Conservation (phyloP, 495 filamentous ascomycete species). For the Beverwykella pulmonaria region DNA sequence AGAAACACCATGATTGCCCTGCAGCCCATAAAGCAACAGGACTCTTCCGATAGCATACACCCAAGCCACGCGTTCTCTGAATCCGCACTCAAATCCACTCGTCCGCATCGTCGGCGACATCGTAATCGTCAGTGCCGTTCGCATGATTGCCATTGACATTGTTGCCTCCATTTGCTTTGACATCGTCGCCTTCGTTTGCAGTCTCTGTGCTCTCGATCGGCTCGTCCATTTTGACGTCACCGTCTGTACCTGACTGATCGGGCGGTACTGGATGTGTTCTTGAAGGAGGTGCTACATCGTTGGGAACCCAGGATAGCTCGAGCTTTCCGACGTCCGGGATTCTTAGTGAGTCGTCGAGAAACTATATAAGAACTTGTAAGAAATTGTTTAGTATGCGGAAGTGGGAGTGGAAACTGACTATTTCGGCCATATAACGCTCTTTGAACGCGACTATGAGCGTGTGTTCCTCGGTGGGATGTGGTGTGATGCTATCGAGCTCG, state of each 20-base stretch:
- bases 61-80: neutral
- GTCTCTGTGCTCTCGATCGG: neutral
- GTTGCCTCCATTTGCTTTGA: neutral
- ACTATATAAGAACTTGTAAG: conserved; percentile 39
- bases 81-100: conserved; percentile 22
- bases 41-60: neutral
- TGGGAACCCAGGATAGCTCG: conserved; percentile 69
- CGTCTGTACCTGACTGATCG: neutral
- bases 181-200: neutral
- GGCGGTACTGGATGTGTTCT: neutral
- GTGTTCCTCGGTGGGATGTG: conserved; percentile 59
- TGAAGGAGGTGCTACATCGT: neutral
- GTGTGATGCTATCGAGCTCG: conserved; percentile 77
- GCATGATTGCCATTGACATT: conserved; percentile 11
- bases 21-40: neutral
- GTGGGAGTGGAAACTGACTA: conserved; percentile 35
- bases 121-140: conserved; percentile 31
- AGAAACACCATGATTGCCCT: no score
- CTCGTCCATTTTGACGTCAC: neutral
- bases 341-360: conserved; percentile 62
- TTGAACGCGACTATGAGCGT: conserved; percentile 77
- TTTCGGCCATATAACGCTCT: conserved; percentile 89
- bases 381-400: neutral
- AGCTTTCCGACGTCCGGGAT: conserved; percentile 63
- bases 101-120: conserved; percentile 39